Conservation (phyloP, 306 rosid genomes). For the Pterocarpus macrocarpus region DNA sequence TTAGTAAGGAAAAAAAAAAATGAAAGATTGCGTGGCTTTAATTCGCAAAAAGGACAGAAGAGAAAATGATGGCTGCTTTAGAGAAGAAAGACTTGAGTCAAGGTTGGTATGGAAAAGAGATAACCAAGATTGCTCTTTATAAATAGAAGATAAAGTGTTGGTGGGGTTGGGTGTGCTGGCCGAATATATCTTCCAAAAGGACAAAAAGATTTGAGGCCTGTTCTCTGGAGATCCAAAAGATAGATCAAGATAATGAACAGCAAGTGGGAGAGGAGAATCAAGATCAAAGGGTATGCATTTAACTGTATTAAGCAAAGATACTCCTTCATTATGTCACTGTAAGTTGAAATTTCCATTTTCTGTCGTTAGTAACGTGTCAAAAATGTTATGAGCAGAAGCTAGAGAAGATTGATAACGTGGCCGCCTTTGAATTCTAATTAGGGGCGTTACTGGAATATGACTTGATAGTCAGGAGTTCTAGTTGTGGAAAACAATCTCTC, state of each 20-base stretch:
- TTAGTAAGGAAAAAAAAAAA: too few relatives aligned
- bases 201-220: conserved; percentile 51
- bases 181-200: conserved; percentile 69
- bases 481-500: background rate
- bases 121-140: conserved; percentile 53
- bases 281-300: conserved; percentile 42
- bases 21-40: too few relatives aligned
- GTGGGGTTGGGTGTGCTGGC: conserved; percentile 57
- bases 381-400: background rate
- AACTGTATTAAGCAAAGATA: conserved; percentile 50
- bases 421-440: background rate
- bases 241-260: conserved; percentile 45
- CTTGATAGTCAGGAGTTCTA: background rate
- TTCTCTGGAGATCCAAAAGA: conserved; percentile 48
- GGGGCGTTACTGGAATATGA: background rate
- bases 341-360: conserved; percentile 40
- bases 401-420: background rate
- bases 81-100: conserved; percentile 33
- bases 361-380: background rate
- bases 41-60: too few relatives aligned
- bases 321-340: conserved; percentile 44
- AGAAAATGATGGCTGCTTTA: too few relatives aligned
- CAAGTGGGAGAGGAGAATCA: conserved; percentile 64
- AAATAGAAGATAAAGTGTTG: conserved; percentile 58
- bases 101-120: conserved; percentile 51